Percentiles rank a stretch among this genome's conserved stretches.
These are phyloP conservation scores for Lentinula detonsa DNA, from an alignment of 768 basidiomycete genomes.

Conservation along the genomic window DNA sequence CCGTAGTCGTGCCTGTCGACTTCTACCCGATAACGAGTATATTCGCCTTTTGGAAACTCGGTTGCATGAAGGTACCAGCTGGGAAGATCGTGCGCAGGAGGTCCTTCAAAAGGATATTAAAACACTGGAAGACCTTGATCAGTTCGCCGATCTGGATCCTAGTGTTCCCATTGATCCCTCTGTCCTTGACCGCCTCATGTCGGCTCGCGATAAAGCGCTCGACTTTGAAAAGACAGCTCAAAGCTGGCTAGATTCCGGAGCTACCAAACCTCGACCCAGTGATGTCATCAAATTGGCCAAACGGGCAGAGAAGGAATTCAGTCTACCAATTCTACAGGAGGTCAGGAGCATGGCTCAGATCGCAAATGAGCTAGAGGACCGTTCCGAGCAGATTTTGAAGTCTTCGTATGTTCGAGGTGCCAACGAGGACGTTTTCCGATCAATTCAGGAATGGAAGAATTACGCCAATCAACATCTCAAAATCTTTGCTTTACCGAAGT, in stretches of 20 bases:
- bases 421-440: constrained; percentile 61
- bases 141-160: constrained; percentile 59
- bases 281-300: constrained; percentile 66
- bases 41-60: constrained; percentile 60
- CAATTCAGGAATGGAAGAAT: constrained; percentile 66
- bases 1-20: constrained; percentile 63
- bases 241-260: constrained; percentile 54
- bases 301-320: constrained; percentile 74
- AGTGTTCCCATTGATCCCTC: constrained; percentile 66
- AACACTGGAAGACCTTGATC: constrained; percentile 71
- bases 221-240: constrained; percentile 79
- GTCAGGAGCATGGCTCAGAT: constrained; percentile 68
- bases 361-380: constrained; percentile 70
- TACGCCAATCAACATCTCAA: constrained; percentile 67
- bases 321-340: constrained; percentile 57
- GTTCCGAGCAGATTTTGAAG: constrained; percentile 69
- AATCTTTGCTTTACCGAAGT: constrained; percentile 69
- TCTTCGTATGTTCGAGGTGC: constrained; percentile 51
- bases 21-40: constrained; percentile 59
- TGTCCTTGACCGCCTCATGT: constrained; percentile 60
- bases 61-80: constrained; percentile 62
- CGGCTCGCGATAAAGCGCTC: constrained; percentile 60
- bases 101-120: constrained; percentile 66
- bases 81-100: constrained; percentile 67
- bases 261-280: constrained; percentile 53